Evolutionary conservation across 2,329 filamentous ascomycete genomes (phyloP), one percentile per base, ranked within the genome.

Genomic region (Fusarium solani-melongenae): DNA sequence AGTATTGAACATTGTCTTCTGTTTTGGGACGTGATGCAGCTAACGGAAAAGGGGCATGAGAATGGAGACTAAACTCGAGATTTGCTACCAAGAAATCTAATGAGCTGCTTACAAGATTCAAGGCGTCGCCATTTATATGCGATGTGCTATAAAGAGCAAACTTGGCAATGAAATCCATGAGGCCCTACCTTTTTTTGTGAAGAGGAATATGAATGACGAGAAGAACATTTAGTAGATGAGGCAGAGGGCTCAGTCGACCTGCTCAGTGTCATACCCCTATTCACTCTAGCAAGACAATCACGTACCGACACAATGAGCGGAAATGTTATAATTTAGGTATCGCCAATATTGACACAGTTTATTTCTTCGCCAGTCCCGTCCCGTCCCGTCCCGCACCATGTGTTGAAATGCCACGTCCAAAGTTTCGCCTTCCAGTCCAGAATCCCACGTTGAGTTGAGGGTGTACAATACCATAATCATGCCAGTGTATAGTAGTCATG

Each of bases 361-460:
- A 27, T 46, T 70, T 63, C 24, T 63, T 62, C 72, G 68, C 72
- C 62, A 67, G 62, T 62, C 46, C 62, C 49, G 55, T 41, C 11
- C 38, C n/a, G 6, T 49, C 41, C 41, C 41, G 22, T 71, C 70
- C 74, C 67, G 61, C 73, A 75, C 69, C 74, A 77, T 78, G 34
- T 78, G 77, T 78, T 78, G 77, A 78, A 78, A 78, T 78, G 77
- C 67, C 70, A 78, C 73, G 73, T 67, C 72, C 69, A 57, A 69
- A 66, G 67, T 71, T 76, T 78, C 71, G 75, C 74, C 75, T 74
- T 56, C 44, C 70, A 66, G 49, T 56, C 71, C 69, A 70, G 65
- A 66, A 67, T 70, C 76, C 76, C 71, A 79, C 74, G 77, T 78
- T 78, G 77, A 78, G 77, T 77, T 78, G 71, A 78, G 69, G 68